Evolutionary conservation across 73 alveolate genomes (phyloP).

Genomic region (Tetrahymena borealis): DNA sequence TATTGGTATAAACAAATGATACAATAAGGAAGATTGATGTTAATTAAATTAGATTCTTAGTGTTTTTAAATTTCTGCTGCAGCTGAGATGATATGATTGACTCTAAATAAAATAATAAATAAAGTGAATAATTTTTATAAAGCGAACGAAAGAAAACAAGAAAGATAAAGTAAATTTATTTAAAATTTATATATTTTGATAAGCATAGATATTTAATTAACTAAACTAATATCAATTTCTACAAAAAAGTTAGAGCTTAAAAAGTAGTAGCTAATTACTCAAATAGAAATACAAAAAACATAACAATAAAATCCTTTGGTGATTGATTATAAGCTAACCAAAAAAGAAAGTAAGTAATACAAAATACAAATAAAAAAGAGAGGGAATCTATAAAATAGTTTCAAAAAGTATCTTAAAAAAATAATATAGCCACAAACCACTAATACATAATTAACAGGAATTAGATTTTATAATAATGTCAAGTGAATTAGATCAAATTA

Average conservation of each 20-base stretch:
- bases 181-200: neutral
- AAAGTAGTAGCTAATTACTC: constrained; percentile 2
- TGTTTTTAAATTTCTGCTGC: too few species aligned
- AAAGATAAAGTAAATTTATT: neutral
- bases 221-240: neutral
- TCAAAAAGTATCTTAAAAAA: neutral
- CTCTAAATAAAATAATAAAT: neutral
- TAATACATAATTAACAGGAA: neutral
- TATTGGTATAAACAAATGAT: too few species aligned
- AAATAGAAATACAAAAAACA: neutral
- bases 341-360: neutral
- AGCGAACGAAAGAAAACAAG: neutral
- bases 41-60: too few species aligned
- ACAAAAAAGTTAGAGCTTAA: neutral
- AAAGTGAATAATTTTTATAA: neutral
- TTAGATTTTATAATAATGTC: neutral
- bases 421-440: neutral
- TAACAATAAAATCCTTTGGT: neutral
- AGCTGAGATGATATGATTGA: neutral
- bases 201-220: neutral
- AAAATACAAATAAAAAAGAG: neutral
- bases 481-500: constrained; percentile 47
- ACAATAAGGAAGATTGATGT: too few species aligned
- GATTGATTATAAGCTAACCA: neutral
- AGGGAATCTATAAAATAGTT: neutral